phyloP scores from a whole-genome alignment of 176 grass and related monocot species.

The Rhynchospora pubera region DNA sequence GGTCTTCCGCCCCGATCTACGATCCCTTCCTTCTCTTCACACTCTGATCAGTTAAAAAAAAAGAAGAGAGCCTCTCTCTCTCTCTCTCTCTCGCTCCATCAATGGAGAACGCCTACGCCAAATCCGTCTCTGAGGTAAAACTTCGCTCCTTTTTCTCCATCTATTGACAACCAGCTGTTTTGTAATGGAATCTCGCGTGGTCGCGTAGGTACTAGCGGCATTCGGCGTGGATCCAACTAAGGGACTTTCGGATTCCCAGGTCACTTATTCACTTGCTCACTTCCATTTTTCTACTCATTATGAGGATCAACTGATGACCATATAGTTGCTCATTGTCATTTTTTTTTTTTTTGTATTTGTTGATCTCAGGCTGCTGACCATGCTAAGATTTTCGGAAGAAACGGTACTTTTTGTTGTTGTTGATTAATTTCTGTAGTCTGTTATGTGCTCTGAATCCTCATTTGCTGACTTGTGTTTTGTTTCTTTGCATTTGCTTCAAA shows the following conservation, averaged over 20 bases:
- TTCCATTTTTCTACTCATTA: background rate
- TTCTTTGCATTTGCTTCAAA: slow-evolving; percentile 32
- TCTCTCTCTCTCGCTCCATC: background rate
- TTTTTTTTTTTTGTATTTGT: slow-evolving; percentile 34
- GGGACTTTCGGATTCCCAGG: slow-evolving; percentile 88
- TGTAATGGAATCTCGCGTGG: slow-evolving; percentile 34
- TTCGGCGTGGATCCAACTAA: slow-evolving; percentile 77
- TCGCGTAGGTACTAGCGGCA: slow-evolving; percentile 69
- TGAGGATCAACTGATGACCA: background rate
- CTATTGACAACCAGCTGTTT: background rate
- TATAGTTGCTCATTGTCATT: background rate
- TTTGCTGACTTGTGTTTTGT: slow-evolving; percentile 27
- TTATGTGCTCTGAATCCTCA: slow-evolving; percentile 17
- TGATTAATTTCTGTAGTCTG: slow-evolving; percentile 12
- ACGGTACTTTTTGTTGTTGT: slow-evolving; percentile 40
- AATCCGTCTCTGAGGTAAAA: slow-evolving; percentile 80
- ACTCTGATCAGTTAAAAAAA: background rate
- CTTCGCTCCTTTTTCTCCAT: background rate
- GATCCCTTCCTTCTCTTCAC: background rate
- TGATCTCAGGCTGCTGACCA: slow-evolving; percentile 61
- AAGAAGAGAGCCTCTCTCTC: background rate
- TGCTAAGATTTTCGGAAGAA: slow-evolving; percentile 62
- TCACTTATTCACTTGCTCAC: slow-evolving; percentile 14
- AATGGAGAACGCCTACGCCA: slow-evolving; percentile 92
- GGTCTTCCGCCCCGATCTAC: slow-evolving; percentile 10